Base-by-base conservation (phyloP, 2,329 filamentous ascomycete genomes). In the Calonectria pseudoturangicola region DNA sequence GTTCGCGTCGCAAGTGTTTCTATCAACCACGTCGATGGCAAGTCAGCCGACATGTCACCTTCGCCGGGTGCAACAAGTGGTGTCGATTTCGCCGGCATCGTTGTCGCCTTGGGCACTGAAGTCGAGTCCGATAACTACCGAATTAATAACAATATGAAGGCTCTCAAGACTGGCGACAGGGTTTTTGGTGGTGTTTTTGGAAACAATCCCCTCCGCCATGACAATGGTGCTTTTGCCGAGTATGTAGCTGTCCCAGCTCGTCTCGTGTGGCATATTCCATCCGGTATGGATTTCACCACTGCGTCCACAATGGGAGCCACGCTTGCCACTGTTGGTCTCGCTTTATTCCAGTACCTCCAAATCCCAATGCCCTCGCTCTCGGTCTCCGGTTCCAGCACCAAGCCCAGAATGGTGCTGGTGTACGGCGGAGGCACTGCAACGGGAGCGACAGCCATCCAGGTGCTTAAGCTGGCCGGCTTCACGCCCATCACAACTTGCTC, bases 21-120 rank as follows among this genome's bases (percentile, higher is more conserved):
- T 2, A 71, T 77, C 54, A 76, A 77, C 21, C 75, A 67, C 7
- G 74, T 76, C 45, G 76, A 77, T 48, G 71, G 74, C 54, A 77
- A 77, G 45, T 71, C 74, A 7, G 70, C 71, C 27, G 76, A 77
- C 60, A 70, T 77, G 70, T 77, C 75, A 1, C 74, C 75, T 16
- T 66, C 72, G 2, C 62, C 68, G 9, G 76, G 75, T 21, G 70
- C 76, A 27, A 76, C 75, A 0, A 73, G 73, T 51, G 76, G 76
- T 16, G 72, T 71, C 21, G 76, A 77, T 33, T 77, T 77, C 10
- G 62, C 76, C 4, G 76, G 76, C 9, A 45, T 73, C 21, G 68
- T 77, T 18, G 41, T 73, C 65, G 71, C 21, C 16, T 54, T 15
- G 54, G 76, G 73, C 9, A 18, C 65, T 0, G 64, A 68, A 10